Conservation (phyloP, 1,284 basidiomycete species). For the Agaricales sp. region DNA sequence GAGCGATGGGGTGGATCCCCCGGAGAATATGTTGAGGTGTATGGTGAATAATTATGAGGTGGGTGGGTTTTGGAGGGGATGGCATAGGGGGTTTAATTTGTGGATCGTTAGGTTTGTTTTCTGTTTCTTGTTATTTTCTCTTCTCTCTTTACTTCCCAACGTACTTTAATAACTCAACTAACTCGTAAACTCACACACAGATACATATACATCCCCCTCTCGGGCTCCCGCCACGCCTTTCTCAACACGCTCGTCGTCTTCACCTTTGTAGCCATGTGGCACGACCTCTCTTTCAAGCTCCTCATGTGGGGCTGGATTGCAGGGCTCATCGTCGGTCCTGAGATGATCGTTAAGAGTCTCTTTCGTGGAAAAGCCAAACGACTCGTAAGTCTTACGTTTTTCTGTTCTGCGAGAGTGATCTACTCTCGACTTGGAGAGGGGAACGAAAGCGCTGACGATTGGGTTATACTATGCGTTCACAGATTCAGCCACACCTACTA, state of each 20-base stretch:
- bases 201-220: conserved; percentile 93
- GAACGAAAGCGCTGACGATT: no score
- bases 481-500: no score
- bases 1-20: conserved; percentile 83
- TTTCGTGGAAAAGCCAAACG: conserved; percentile 46
- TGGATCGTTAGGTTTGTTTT: conserved; percentile 77
- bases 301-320: conserved; percentile 97
- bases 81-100: conserved; percentile 95
- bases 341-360: conserved; percentile 54
- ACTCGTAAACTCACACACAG: conserved; percentile 33
- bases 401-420: no score
- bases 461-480: no score
- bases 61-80: conserved; percentile 89
- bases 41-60: conserved; percentile 98
- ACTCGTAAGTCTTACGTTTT: conserved; percentile 35
- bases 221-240: conserved; percentile 61
- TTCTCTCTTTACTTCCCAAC: conserved; percentile 4
- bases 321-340: conserved; percentile 85
- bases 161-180: conserved; percentile 6
- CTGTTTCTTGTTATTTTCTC: neutral
- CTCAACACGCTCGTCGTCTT: conserved; percentile 78
- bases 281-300: conserved; percentile 83
- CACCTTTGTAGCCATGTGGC: conserved; percentile 99
- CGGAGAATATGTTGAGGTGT: conserved; percentile 98
- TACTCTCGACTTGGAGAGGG: no score